Conservation (phyloP, 192 early-diverging fungal genomes). For the Backusella sp. region DNA sequence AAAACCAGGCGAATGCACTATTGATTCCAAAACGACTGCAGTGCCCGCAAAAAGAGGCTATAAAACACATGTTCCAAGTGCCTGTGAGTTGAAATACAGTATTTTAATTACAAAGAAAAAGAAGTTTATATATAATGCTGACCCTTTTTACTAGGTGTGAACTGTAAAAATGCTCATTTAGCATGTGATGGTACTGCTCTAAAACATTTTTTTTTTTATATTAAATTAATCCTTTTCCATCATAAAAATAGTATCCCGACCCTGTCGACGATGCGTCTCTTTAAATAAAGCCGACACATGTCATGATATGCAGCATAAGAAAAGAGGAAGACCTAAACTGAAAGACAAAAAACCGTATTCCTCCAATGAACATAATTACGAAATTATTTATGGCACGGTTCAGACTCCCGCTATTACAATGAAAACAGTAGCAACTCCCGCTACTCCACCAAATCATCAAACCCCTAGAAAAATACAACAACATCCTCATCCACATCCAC, state of each 20-base stretch:
- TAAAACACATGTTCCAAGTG: constrained; percentile 81
- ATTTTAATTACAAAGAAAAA: not conserved
- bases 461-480: not conserved
- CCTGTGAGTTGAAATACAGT: constrained; percentile 51
- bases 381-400: constrained; percentile 33
- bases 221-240: constrained; percentile 4
- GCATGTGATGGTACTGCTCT: constrained; percentile 77
- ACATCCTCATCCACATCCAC: not conserved
- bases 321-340: constrained; percentile 79
- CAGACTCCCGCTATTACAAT: constrained; percentile 23
- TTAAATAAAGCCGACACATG: constrained; percentile 76
- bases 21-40: constrained; percentile 1
- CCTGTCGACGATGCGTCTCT: constrained; percentile 77
- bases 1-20: not conserved
- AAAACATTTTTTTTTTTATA: constrained; percentile 9
- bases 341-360: constrained; percentile 52
- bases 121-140: not conserved
- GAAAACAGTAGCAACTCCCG: not conserved
- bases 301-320: constrained; percentile 87
- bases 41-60: constrained; percentile 39
- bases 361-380: constrained; percentile 21
- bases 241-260: constrained; percentile 55
- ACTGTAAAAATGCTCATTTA: constrained; percentile 86
- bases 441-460: not conserved
- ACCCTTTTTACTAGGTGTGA: constrained; percentile 43